phyloP scores from a whole-genome alignment of 169 alveolate species.

The Blepharisma undulans region DNA sequence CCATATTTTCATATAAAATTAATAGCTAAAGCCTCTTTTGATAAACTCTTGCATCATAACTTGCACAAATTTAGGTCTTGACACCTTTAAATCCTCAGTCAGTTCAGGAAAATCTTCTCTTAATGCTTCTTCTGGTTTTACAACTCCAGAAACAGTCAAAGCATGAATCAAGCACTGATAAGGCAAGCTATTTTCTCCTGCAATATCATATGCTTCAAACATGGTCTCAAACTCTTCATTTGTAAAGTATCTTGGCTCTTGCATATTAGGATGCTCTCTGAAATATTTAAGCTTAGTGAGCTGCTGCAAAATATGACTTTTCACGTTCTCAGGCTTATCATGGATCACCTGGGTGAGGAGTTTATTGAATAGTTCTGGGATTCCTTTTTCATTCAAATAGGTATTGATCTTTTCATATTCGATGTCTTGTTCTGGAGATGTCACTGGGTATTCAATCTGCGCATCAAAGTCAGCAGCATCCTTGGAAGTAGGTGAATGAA shows the following conservation, averaged over 20 bases:
- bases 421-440: neutral
- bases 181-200: neutral
- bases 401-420: neutral
- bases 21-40: neutral
- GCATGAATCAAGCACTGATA: neutral
- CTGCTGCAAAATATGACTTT: neutral
- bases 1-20: neutral
- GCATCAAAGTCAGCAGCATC: neutral
- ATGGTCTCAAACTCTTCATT: conserved; percentile 15
- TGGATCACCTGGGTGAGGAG: conserved; percentile 16
- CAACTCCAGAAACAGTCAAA: conserved; percentile 10
- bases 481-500: neutral
- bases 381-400: neutral
- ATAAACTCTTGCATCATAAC: neutral
- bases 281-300: neutral
- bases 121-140: conserved; percentile 1
- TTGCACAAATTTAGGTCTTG: neutral
- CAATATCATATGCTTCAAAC: conserved; percentile 23
- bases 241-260: neutral
- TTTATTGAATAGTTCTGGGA: conserved; percentile 30
- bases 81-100: neutral
- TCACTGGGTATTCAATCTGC: neutral
- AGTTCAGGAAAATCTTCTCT: conserved; percentile 21
- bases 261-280: neutral
- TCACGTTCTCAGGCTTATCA: conserved; percentile 24